These are phyloP conservation scores for Pyrus communis DNA, from an alignment of 306 rosid genomes.

Conservation along the genomic window DNA sequence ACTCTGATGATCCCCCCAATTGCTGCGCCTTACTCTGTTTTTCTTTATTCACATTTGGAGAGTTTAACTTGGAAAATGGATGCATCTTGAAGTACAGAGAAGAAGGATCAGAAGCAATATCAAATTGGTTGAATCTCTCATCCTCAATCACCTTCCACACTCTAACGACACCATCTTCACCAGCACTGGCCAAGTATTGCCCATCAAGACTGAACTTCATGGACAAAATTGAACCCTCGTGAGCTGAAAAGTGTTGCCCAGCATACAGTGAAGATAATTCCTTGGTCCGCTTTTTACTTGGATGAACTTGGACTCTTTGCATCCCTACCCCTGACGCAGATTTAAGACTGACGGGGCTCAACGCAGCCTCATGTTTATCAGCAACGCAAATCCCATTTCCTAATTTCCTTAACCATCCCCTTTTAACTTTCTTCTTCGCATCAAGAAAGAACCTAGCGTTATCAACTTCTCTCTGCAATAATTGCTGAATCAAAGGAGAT, in stretches of 20 bases:
- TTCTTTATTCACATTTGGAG: constrained; percentile 43
- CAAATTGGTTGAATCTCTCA: constrained; percentile 38
- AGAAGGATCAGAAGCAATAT: constrained; percentile 53
- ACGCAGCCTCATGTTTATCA: constrained; percentile 25
- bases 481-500: constrained; percentile 39
- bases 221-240: constrained; percentile 61
- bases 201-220: constrained; percentile 91
- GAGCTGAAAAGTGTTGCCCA: constrained; percentile 69
- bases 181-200: constrained; percentile 70
- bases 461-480: constrained; percentile 39
- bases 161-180: constrained; percentile 69
- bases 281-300: constrained; percentile 45
- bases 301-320: constrained; percentile 53
- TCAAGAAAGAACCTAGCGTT: constrained; percentile 24
- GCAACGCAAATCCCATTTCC: constrained; percentile 45
- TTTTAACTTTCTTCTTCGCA: constrained; percentile 36
- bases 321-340: constrained; percentile 25
- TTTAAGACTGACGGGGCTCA: constrained; percentile 20
- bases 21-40: constrained; percentile 27
- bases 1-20: constrained; percentile 45
- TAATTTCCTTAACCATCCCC: constrained; percentile 54
- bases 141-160: constrained; percentile 75
- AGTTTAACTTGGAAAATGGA: constrained; percentile 36
- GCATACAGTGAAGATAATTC: constrained; percentile 66
- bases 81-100: constrained; percentile 58